phyloP scores from a whole-genome alignment of 768 basidiomycete genomes.

The Termitomyces sp. region DNA sequence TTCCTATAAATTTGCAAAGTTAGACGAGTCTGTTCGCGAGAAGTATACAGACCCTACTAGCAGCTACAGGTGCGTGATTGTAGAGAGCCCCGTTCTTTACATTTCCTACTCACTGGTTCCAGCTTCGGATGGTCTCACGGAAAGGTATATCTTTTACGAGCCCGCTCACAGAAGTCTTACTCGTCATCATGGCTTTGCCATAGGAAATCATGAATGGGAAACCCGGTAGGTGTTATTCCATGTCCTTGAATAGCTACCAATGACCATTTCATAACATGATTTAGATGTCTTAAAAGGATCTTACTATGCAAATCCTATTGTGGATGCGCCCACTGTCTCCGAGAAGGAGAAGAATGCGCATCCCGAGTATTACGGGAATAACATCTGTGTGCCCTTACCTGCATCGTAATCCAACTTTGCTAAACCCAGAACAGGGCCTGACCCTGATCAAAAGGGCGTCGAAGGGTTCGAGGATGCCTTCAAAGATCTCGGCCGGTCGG shows the following conservation, averaged over 20 bases:
- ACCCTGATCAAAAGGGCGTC: constrained; percentile 51
- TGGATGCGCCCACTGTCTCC: constrained; percentile 65
- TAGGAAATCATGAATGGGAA: constrained; percentile 97
- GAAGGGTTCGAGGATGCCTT: constrained; percentile 86
- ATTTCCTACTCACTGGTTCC: constrained; percentile 2
- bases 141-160: constrained; percentile 49
- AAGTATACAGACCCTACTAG: constrained; percentile 70
- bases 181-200: background rate
- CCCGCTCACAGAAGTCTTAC: background rate
- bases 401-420: background rate
- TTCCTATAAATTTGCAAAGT: constrained; percentile 70
- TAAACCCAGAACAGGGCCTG: constrained; percentile 52
- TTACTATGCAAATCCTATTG: constrained; percentile 86
- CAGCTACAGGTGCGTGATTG: constrained; percentile 63
- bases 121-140: constrained; percentile 99
- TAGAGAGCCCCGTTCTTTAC: background rate
- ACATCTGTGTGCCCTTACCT: constrained; percentile 66
- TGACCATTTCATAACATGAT: background rate
- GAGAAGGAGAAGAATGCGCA: constrained; percentile 52
- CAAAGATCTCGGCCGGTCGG: constrained; percentile 76
- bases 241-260: background rate
- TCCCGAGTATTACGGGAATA: constrained; percentile 84
- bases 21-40: constrained; percentile 68
- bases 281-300: constrained; percentile 87
- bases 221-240: constrained; percentile 46